phyloP scores from a whole-genome alignment of 2,329 filamentous ascomycete species.

The Phoma sp. region DNA sequence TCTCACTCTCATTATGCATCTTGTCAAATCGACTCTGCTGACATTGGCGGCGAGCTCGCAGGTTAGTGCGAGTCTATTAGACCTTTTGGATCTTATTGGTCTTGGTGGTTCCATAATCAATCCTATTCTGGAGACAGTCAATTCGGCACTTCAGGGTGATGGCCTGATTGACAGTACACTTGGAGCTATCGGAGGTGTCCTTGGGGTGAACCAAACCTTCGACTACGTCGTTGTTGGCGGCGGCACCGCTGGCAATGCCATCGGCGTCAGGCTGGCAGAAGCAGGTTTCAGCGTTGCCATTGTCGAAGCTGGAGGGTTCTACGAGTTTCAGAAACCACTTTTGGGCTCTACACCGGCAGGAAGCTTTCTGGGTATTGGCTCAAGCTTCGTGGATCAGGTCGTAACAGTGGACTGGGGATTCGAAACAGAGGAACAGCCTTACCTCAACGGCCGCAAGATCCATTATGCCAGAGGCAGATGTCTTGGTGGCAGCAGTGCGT shows the following conservation, averaged over 20 bases:
- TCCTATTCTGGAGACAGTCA: background rate
- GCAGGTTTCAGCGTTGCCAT: conserved; percentile 23
- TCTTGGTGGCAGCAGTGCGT: conserved; percentile 37
- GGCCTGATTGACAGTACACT: background rate
- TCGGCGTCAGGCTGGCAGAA: conserved; percentile 22
- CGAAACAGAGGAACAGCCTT: conserved; percentile 34
- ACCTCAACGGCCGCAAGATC: conserved; percentile 21
- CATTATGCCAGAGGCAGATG: conserved; percentile 40
- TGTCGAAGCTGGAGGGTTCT: conserved; percentile 31
- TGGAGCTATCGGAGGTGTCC: background rate
- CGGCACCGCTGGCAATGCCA: conserved; percentile 19
- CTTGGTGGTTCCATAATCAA: background rate
- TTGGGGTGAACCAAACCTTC: background rate
- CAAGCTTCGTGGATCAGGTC: conserved; percentile 22
- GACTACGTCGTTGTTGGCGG: conserved; percentile 2
- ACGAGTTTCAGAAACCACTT: conserved; percentile 23
- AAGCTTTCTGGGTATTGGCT: conserved; percentile 27
- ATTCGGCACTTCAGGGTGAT: background rate
- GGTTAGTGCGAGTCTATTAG: background rate
- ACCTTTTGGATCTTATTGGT: background rate
- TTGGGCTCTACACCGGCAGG: conserved; percentile 24
- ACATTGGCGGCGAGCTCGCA: background rate
- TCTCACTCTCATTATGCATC: background rate
- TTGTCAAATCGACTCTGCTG: background rate
- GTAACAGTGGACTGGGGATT: conserved; percentile 40